Base-by-base conservation (phyloP, 2,329 filamentous ascomycete genomes). In the Ophiosphaerella korrae region DNA sequence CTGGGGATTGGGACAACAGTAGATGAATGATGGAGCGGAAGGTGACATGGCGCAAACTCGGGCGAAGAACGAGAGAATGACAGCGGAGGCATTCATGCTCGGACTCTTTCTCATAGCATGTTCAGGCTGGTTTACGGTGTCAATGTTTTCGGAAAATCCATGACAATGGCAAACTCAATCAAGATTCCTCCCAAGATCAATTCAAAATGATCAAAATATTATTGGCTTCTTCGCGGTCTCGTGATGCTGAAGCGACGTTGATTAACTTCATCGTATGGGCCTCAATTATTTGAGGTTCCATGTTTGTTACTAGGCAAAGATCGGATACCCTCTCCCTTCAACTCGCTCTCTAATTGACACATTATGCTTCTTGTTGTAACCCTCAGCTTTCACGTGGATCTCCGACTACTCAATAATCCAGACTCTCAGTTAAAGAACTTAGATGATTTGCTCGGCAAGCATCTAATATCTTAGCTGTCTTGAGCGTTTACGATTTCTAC, bases 161-260 rank as follows among this genome's bases (percentile, higher is more conserved):
- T 64, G 62, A 66, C 68, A 67, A 67, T 70, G 68, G 66, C 66
- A 66, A 64, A 63, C 60, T 65, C 62, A 66, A 71, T 68, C 67
- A 69, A 70, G 68, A 70, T 64, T 70, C 66, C 62, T 69, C 60
- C 63, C 66, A 68, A 62, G 66, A 70, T 71, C 68, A 72, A 69
- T 68, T 52, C 58, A 66, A 70, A 63, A 68, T 57, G 64, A 69
- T 70, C 68, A 29, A 69, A 69, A 60, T 37, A 46, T 18, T 26
- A 24, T 26, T 38, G 5, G 36, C 29, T 14, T 14, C 26, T 9
- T 13, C 8, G 24, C 36, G 42, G 26, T 31, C 13, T 21, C 32
- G 33, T 44, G 42, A 44, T 44, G 32, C 42, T 21, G 29, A 14
- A 29, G 23, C 23, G 8, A 6, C 11, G 11, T 29, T 6, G 11